Conservation (phyloP, 441 rosid genomes). For the Gossypium schwendimanii region DNA sequence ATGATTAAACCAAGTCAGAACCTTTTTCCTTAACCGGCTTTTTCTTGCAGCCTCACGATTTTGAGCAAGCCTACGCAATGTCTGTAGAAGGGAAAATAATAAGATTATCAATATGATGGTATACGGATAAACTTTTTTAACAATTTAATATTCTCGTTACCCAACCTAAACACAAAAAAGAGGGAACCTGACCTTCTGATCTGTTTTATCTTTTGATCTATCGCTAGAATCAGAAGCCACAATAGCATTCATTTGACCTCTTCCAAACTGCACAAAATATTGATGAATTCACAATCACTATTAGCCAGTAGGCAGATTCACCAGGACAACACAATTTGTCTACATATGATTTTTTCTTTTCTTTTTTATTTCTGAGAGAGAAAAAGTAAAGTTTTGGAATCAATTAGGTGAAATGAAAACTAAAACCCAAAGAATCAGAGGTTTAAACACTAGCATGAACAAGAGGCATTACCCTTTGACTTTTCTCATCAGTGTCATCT, state of each 20-base stretch:
- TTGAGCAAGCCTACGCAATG: constrained; percentile 70
- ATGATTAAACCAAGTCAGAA: constrained; percentile 13
- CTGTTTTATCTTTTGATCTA: constrained; percentile 68
- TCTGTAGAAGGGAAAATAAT: constrained; percentile 24
- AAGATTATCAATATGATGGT: neutral
- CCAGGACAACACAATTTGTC: neutral
- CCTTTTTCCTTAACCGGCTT: constrained; percentile 72
- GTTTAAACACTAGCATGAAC: neutral
- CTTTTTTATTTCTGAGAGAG: neutral
- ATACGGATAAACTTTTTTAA: neutral
- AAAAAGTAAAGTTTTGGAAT: neutral
- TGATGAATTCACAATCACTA: neutral
- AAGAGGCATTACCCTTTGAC: constrained; percentile 51
- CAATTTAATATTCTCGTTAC: neutral
- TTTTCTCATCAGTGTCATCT: constrained; percentile 76
- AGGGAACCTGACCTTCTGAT: constrained; percentile 49
- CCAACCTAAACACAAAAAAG: neutral
- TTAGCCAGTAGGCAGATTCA: neutral
- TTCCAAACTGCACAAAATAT: constrained; percentile 48
- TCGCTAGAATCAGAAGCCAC: constrained; percentile 72
- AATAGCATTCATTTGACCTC: constrained; percentile 37
- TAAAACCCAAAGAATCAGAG: neutral
- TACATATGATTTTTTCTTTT: neutral
- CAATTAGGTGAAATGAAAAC: neutral
- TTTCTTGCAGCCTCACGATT: constrained; percentile 87